Evolutionary conservation across 202 grass and related monocot genomes (phyloP).

Genomic region (Brachypodium distachyon): DNA sequence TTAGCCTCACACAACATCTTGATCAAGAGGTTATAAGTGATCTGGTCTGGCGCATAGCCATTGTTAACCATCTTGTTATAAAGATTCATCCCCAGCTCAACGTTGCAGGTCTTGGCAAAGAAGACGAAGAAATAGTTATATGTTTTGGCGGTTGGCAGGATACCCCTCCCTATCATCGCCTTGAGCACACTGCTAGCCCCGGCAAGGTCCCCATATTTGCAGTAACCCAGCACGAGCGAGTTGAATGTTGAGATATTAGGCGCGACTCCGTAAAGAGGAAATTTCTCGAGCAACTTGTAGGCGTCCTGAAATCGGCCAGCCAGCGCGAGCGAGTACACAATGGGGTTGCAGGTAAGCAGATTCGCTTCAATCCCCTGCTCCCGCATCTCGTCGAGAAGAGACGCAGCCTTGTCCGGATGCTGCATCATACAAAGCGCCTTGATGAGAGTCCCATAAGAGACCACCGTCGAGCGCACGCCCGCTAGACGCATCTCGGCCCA

Average conservation of each 20-base stretch:
- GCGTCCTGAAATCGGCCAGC: conserved; percentile 60
- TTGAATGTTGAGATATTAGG: conserved; percentile 73
- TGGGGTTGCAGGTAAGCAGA: conserved; percentile 66
- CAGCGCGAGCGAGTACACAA: conserved; percentile 50
- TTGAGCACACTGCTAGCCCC: conserved; percentile 61
- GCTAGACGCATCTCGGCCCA: conserved; percentile 53
- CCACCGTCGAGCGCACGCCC: conserved; percentile 54
- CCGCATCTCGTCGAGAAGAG: conserved; percentile 56
- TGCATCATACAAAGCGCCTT: conserved; percentile 56
- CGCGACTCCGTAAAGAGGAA: conserved; percentile 60
- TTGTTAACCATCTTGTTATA: conserved; percentile 75
- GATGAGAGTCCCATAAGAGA: conserved; percentile 71
- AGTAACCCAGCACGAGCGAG: conserved; percentile 68
- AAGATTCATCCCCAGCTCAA: conserved; percentile 75
- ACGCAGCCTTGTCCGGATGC: conserved; percentile 52
- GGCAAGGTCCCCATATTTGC: conserved; percentile 52
- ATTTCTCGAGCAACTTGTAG: conserved; percentile 71
- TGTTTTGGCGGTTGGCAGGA: conserved; percentile 56
- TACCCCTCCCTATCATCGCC: conserved; percentile 47
- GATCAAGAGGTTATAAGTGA: conserved; percentile 64
- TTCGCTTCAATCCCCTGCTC: conserved; percentile 44
- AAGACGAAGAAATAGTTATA: conserved; percentile 81
- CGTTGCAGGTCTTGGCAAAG: conserved; percentile 43
- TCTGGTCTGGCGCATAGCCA: conserved; percentile 41
- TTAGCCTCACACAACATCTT: conserved; percentile 69